Base-by-base conservation (phyloP, 1,284 basidiomycete species). In the Heterobasidion parviporum region DNA sequence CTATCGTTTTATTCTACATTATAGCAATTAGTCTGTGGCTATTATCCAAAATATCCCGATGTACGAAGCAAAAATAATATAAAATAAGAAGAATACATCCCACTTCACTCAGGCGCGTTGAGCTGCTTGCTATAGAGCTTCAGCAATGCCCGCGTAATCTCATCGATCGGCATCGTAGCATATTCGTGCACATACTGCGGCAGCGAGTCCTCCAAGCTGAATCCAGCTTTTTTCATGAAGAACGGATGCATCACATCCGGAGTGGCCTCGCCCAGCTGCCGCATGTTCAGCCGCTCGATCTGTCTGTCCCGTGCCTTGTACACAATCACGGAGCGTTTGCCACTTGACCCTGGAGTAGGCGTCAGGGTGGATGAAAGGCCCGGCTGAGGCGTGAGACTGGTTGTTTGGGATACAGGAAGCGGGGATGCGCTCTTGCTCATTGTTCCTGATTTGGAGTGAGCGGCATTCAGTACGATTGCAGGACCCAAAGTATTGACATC, bases 151-250 rank as follows among this genome's bases (percentile, higher is more conserved):
- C 92, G 88, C 86, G 92, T 90, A 55, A 93, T 89, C 65, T 89
- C 83, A 69, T 93, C 90, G 56, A 94, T 74, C 1, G 91, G 89
- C 57, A 79, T 72, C 4, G 90, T 90, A 8, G 90, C 92, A 62
- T 92, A 93, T 68, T 93, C 89, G 62, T 94, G 85, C 49, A 93
- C 88, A 63, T 91, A 91, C 60, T 88, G 85, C 1, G 92, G 92
- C 16, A 94, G 67, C 1, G 87, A 84, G 60, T 92, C 87, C 64
- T 89, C 87, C 50, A 92, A 71, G 61, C 82, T 90, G 68, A 89
- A 85, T 1, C 89, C 88, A 35, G 91, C 85, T 64, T 83, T 88
- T 64, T 90, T 89, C 80, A 86, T 86, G 70, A 90, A 89, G 69
- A 90, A 89, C 44, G 90, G 81, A 73, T 88, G 87, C 89, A 86